Conservation (phyloP, 805 yeast genomes). For the Phaffomyces opuntiae region DNA sequence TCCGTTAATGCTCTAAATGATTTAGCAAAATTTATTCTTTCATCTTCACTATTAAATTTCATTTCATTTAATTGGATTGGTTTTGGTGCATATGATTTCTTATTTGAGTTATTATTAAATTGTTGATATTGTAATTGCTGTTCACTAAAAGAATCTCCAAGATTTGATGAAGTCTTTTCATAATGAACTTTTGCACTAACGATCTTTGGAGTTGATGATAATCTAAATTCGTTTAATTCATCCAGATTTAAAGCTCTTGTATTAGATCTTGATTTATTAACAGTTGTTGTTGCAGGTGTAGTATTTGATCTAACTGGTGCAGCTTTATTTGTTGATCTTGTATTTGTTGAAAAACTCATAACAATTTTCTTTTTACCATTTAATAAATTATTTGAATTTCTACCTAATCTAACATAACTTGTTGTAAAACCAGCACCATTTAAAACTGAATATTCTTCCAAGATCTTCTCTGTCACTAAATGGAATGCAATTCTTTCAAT, state of each 20-base stretch:
- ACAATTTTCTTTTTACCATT: constrained; percentile 37
- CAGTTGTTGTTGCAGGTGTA: constrained; percentile 1
- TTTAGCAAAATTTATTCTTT: constrained; percentile 10
- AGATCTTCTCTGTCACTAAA: constrained; percentile 54
- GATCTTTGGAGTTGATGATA: constrained; percentile 18
- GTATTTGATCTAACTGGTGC: not conserved
- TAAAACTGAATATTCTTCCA: constrained; percentile 67
- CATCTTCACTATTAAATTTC: constrained; percentile 18
- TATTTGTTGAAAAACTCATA: constrained; percentile 37
- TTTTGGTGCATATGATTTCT: constrained; percentile 7
- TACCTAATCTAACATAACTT: constrained; percentile 64
- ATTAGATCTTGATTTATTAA: not conserved
- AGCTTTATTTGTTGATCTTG: not conserved
- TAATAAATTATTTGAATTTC: constrained; percentile 43
- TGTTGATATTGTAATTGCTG: not conserved
- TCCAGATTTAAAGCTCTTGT: constrained; percentile 2
- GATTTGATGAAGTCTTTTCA: constrained; percentile 19
- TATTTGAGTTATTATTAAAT: not conserved
- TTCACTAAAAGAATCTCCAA: constrained; percentile 9
- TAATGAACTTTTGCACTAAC: constrained; percentile 19
- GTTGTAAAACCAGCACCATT: constrained; percentile 76
- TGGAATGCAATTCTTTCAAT: constrained; percentile 80
- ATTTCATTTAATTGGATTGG: constrained; percentile 18
- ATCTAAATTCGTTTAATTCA: constrained; percentile 16
- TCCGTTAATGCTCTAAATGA: constrained; percentile 28